Evolutionary conservation across 257 asterid species (phyloP).

Genomic region (Primulina eburnea): DNA sequence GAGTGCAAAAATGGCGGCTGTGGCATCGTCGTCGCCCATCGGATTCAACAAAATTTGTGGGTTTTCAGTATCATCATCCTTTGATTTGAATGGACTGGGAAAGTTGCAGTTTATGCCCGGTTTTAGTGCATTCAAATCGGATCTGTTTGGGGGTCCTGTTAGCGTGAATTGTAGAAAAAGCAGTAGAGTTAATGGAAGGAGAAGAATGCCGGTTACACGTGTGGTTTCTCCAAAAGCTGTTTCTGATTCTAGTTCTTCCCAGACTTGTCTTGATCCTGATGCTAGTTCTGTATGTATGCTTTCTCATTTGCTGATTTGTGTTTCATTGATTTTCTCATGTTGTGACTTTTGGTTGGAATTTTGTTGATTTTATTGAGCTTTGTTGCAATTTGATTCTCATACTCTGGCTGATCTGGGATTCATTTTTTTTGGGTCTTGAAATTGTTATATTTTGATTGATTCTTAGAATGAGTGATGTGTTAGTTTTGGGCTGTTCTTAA

Average conservation of each 20-base stretch:
- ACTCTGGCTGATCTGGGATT: background rate
- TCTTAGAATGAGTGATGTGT: background rate
- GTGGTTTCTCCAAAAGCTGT: conserved; percentile 63
- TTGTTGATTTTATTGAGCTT: background rate
- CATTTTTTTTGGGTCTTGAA: background rate
- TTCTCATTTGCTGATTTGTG: conserved; percentile 1
- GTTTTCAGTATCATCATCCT: conserved; percentile 28
- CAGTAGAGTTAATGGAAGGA: conserved; percentile 8
- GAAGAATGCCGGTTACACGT: conserved; percentile 26
- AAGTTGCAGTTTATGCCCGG: conserved; percentile 31
- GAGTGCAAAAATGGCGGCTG: conserved; percentile 40
- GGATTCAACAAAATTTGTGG: conserved; percentile 30
- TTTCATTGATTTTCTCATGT: background rate
- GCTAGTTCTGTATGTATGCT: conserved; percentile 45
- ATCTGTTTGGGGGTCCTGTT: conserved; percentile 39
- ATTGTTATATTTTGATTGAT: background rate
- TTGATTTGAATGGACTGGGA: conserved; percentile 14
- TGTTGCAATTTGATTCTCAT: too few species aligned
- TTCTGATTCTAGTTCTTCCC: conserved; percentile 53
- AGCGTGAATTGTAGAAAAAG: conserved; percentile 15
- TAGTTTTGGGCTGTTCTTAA: background rate
- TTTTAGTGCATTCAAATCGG: conserved; percentile 39
- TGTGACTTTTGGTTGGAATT: background rate
- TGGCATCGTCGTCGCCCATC: conserved; percentile 43
- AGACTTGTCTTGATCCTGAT: conserved; percentile 64